phyloP scores from a whole-genome alignment of 139 green algal species.

The Auxenochlorella protothecoides region DNA sequence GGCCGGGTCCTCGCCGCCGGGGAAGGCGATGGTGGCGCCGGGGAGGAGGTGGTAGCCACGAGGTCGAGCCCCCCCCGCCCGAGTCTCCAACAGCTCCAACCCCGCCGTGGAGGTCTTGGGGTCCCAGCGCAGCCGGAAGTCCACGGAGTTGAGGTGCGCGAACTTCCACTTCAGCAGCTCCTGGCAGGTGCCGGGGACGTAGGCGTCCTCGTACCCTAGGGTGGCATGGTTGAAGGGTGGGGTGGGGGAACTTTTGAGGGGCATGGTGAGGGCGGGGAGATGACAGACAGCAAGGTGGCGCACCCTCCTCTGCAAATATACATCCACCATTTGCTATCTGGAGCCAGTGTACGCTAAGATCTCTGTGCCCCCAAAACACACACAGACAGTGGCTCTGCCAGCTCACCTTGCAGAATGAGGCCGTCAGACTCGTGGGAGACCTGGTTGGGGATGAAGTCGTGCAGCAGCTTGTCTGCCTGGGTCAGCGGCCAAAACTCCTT shows the following conservation, averaged over 20 bases:
- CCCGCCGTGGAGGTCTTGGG: neutral
- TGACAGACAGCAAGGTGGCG: too few species aligned
- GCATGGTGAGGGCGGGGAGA: too few species aligned
- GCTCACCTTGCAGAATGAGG: conserved; percentile 75
- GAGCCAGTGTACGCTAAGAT: neutral
- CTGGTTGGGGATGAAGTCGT: conserved; percentile 56
- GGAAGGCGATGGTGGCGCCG: conserved; percentile 25
- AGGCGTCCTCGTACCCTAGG: conserved; percentile 41
- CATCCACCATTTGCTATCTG: neutral
- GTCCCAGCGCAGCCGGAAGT: conserved; percentile 63
- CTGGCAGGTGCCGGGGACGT: conserved; percentile 68
- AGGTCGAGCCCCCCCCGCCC: neutral
- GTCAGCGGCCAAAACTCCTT: conserved; percentile 86
- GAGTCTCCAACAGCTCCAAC: conserved; percentile 23
- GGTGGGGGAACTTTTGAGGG: too few species aligned
- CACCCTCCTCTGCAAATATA: too few species aligned
- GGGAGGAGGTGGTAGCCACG: conserved; percentile 1
- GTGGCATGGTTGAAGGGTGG: too few species aligned
- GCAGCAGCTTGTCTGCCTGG: conserved; percentile 37
- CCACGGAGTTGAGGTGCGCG: conserved; percentile 87
- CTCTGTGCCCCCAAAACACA: neutral
- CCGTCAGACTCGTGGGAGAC: conserved; percentile 88
- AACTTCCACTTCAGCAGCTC: conserved; percentile 97
- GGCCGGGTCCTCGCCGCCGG: conserved; percentile 15
- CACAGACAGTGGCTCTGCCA: neutral